These are phyloP conservation scores for Nakataea oryzae DNA, from an alignment of 2,329 filamentous ascomycete species.

Conservation along the genomic window DNA sequence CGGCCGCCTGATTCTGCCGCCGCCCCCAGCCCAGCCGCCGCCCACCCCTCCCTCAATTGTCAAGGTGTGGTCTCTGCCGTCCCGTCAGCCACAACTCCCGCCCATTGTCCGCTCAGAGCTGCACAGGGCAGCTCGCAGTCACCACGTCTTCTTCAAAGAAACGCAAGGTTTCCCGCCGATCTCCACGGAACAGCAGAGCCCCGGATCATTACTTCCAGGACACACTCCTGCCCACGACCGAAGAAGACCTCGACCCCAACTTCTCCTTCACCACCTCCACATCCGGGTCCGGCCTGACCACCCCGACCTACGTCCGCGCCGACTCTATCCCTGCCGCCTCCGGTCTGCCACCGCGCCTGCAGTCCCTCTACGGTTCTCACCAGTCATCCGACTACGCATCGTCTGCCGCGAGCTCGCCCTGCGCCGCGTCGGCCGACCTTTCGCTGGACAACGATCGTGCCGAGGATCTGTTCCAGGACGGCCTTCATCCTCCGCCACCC, in stretches of 20 bases:
- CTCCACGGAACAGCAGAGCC: slow-evolving; percentile 25
- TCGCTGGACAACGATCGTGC: slow-evolving; percentile 45
- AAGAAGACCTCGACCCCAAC: slow-evolving; percentile 35
- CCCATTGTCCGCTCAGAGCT: slow-evolving; percentile 33
- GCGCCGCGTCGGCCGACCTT: slow-evolving; percentile 44
- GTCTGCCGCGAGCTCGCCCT: slow-evolving; percentile 48
- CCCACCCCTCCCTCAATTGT: background rate
- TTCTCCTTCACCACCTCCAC: slow-evolving; percentile 37
- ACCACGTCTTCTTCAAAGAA: slow-evolving; percentile 67
- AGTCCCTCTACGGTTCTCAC: slow-evolving; percentile 29
- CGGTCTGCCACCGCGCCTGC: slow-evolving; percentile 40
- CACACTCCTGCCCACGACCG: slow-evolving; percentile 40
- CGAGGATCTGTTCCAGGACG: slow-evolving; percentile 30
- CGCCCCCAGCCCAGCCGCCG: background rate
- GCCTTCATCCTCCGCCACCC: slow-evolving; percentile 16
- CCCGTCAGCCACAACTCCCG: background rate
- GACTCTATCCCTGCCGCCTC: slow-evolving; percentile 31
- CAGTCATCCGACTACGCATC: slow-evolving; percentile 38
- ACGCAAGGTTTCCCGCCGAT: slow-evolving; percentile 51
- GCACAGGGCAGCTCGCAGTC: slow-evolving; percentile 56
- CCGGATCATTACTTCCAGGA: slow-evolving; percentile 23
- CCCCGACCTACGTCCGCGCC: slow-evolving; percentile 27
- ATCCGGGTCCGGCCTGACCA: slow-evolving; percentile 22
- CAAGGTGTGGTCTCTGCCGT: background rate
- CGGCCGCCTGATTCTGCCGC: background rate